Percentiles rank a stretch among this genome's conserved stretches.
Evolutionary conservation across 202 grass and related monocot species (phyloP).

Genomic region (Panicum hallii): DNA sequence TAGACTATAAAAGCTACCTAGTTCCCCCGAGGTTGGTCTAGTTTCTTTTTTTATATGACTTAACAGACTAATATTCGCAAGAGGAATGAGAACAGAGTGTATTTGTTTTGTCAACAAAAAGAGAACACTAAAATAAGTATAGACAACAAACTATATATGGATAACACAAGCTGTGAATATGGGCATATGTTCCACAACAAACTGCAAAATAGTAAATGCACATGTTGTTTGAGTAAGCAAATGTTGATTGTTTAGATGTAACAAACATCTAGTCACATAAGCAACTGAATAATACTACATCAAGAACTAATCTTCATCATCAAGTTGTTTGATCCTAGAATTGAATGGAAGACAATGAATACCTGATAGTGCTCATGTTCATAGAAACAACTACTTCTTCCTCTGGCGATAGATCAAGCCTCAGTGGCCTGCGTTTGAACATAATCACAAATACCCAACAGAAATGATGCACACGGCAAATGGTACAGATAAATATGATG

Average conservation of each 20-base stretch:
- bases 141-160: not conserved
- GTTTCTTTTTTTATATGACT: not conserved
- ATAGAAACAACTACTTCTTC: conserved; percentile 92
- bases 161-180: conserved; percentile 12
- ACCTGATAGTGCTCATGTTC: conserved; percentile 92
- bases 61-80: conserved; percentile 9
- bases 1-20: not conserved
- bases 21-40: not conserved
- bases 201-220: conserved; percentile 18
- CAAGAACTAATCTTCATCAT: conserved; percentile 3
- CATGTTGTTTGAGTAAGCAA: conserved; percentile 16
- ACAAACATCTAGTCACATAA: conserved; percentile 36
- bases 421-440: conserved; percentile 69
- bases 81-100: not conserved
- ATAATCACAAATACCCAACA: conserved; percentile 48
- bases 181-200: conserved; percentile 1
- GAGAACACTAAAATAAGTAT: conserved; percentile 17
- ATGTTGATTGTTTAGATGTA: conserved; percentile 18
- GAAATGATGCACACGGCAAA: conserved; percentile 39
- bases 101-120: not conserved
- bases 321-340: conserved; percentile 33
- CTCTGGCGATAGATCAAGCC: conserved; percentile 91
- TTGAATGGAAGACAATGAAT: conserved; percentile 43
- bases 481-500: conserved; percentile 23
- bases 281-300: conserved; percentile 36